These are phyloP conservation scores for Hirsutella thompsonii DNA, from an alignment of 2,329 filamentous ascomycete genomes.

Conservation along the genomic window DNA sequence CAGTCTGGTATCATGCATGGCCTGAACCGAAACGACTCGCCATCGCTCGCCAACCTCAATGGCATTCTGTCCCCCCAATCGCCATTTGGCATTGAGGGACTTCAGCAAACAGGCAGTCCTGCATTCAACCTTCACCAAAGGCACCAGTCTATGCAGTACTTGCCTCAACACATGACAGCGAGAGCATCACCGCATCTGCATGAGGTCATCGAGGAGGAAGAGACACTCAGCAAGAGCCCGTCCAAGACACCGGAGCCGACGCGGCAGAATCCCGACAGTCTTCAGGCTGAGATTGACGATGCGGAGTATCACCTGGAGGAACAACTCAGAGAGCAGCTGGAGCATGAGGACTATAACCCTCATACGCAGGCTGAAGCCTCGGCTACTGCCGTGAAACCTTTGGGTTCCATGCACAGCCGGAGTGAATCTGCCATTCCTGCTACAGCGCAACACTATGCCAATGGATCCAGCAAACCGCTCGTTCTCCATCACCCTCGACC, in stretches of 20 bases:
- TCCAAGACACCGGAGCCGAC: conserved; percentile 40
- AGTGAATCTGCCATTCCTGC: conserved; percentile 36
- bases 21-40: conserved; percentile 46
- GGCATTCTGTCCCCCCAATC: conserved; percentile 51
- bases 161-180: conserved; percentile 39
- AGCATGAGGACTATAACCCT: conserved; percentile 66
- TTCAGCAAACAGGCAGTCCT: conserved; percentile 26
- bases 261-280: conserved; percentile 46
- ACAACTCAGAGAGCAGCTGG: conserved; percentile 64
- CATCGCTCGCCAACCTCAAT: conserved; percentile 40
- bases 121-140: conserved; percentile 36
- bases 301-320: conserved; percentile 77
- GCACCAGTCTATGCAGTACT: conserved; percentile 46
- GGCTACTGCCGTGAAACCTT: conserved; percentile 11
- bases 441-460: conserved; percentile 37
- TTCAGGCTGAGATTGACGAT: conserved; percentile 77
- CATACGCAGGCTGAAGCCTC: conserved; percentile 29
- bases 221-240: conserved; percentile 35
- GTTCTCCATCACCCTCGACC: conserved; percentile 60
- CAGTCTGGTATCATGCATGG: conserved; percentile 43
- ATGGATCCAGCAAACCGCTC: conserved; percentile 37
- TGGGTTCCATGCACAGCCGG: conserved; percentile 22
- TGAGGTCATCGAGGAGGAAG: conserved; percentile 62
- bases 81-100: conserved; percentile 43
- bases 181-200: conserved; percentile 51